Evolutionary conservation across 2,329 filamentous ascomycete genomes (phyloP), one percentile per base, ranked within the genome.

Genomic region (Dothidotthia symphoricarpi): DNA sequence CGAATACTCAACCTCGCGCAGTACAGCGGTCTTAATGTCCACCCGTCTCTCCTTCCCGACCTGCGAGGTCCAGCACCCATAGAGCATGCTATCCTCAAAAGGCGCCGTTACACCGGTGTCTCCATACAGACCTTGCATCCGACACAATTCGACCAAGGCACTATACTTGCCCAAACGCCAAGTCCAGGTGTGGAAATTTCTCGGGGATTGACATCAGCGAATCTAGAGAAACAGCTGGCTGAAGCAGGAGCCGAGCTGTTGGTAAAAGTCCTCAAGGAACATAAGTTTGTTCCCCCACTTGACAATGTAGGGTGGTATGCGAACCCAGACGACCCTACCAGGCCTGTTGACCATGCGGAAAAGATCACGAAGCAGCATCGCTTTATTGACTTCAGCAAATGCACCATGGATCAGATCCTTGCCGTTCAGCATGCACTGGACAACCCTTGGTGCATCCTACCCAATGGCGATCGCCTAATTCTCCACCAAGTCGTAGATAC

Each of bases 11-110:
- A 71, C 15, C 70, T 70, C 1, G 80, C 86, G 16, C 80, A 78
- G 53, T 95, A 94, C 68, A 90, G 90, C 28, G 93, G 93, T 0
- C 70, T 98, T 3, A 98, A 98, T 66, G 77, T 98, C 2, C 93
- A 98, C 59, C 93, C 93, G 1, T 97, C 91, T 1, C 69, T 96
- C 17, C 77, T 98, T 11, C 91, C 90, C 3, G 85, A 93, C 61
- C 81, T 95, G 42, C 83, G 85, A 41, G 93, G 93, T 2, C 80
- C 93, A 9, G 88, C 93, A 2, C 93, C 93, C 0, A 75, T 98
- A 11, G 85, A 95, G 47, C 86, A 90, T 65, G 81, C 87, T n/a
- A 75, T 97, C 24, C 73, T 97, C 11, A 69, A 76, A 17, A 70
- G 75, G 10, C 72, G 80, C 37, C 57, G 58, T 1, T 68, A 71